Conservation (phyloP, 2,329 filamentous ascomycete species). For the Verticillium nonalfalfae region DNA sequence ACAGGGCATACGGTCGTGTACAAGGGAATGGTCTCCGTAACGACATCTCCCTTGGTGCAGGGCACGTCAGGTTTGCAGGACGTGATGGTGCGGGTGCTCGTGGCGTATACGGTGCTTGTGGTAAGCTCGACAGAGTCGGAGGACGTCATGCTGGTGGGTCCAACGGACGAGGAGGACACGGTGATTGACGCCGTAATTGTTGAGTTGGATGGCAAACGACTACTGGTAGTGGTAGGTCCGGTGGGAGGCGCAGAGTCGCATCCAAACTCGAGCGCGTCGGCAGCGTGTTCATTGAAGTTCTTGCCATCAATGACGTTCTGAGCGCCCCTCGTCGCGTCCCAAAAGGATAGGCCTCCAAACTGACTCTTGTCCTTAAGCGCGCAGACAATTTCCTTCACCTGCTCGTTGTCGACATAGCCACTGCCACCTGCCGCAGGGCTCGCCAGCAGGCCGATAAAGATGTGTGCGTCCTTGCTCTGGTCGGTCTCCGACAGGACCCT, state of each 20-base stretch:
- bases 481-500: constrained; percentile 22
- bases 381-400: constrained; percentile 31
- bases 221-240: constrained; percentile 9
- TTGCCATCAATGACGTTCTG: constrained; percentile 24
- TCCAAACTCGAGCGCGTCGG: constrained; percentile 29
- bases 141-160: constrained; percentile 7
- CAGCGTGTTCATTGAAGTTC: constrained; percentile 27
- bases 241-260: constrained; percentile 21
- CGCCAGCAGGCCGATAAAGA: constrained; percentile 37
- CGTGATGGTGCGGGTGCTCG: constrained; percentile 10
- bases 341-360: constrained; percentile 40
- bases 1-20: constrained; percentile 31
- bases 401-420: constrained; percentile 26
- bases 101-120: constrained; percentile 13
- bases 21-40: constrained; percentile 29
- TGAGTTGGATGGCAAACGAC: constrained; percentile 2
- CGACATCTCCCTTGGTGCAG: constrained; percentile 15
- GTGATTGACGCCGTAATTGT: constrained; percentile 9
- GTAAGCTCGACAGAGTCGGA: constrained; percentile 1
- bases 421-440: constrained; percentile 17
- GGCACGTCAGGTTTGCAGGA: constrained; percentile 5
- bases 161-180: background rate
- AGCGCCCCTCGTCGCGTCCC: constrained; percentile 31
- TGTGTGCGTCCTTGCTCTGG: constrained; percentile 32
- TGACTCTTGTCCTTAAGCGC: constrained; percentile 24